phyloP scores from a whole-genome alignment of 352 stramenopile species.

The Saprolegnia parasitica region DNA sequence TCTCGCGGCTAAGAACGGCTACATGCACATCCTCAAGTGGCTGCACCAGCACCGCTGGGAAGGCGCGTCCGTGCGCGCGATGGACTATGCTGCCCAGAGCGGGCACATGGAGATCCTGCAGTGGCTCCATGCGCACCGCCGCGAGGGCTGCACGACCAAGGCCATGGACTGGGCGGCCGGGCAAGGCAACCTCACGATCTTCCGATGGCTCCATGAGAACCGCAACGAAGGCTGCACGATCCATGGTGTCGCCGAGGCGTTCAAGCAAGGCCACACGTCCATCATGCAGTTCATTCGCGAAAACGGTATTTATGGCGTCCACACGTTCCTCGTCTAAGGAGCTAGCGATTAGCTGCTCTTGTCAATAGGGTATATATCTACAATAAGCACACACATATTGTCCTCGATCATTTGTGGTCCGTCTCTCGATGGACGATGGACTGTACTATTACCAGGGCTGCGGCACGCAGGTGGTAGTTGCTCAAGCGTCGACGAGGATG shows the following conservation, averaged over 20 bases:
- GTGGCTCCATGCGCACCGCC: constrained; percentile 28
- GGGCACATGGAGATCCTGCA: constrained; percentile 23
- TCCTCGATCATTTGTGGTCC: too few species aligned
- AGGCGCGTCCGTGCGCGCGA: constrained; percentile 17
- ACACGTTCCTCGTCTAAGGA: constrained; percentile 22
- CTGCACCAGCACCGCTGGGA: constrained; percentile 23
- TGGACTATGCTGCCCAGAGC: constrained; percentile 27
- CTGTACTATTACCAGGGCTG: too few species aligned
- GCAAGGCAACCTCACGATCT: constrained; percentile 27
- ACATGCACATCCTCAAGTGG: constrained; percentile 28
- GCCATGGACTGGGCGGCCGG: constrained; percentile 30
- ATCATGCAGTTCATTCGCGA: constrained; percentile 29
- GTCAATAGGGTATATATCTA: not conserved
- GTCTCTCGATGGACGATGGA: too few species aligned
- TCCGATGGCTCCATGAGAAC: constrained; percentile 28
- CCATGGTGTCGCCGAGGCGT: constrained; percentile 27
- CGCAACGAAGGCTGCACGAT: constrained; percentile 30
- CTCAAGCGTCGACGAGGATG: too few species aligned
- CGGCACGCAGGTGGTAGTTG: too few species aligned
- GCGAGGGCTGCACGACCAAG: constrained; percentile 29
- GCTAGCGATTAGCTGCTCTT: not conserved
- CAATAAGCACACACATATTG: not conserved
- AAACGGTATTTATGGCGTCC: constrained; percentile 31
- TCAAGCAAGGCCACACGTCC: constrained; percentile 21
- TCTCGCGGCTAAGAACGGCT: constrained; percentile 20